Evolutionary conservation across 352 stramenopile species (phyloP).

Genomic region (Phytophthora meadii): DNA sequence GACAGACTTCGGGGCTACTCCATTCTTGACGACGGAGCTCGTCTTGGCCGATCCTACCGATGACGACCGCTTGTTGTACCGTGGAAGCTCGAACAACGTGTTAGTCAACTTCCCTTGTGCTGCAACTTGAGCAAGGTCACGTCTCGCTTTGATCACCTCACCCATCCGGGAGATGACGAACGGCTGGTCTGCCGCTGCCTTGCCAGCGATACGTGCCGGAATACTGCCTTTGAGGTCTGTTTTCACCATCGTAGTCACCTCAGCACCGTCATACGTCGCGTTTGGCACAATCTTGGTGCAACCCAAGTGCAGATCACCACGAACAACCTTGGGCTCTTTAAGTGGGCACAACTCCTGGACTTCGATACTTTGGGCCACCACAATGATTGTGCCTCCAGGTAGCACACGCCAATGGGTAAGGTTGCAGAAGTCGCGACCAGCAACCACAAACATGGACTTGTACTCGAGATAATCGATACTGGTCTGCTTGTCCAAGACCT

Average conservation of each 20-base stretch:
- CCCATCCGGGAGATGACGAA: conserved; percentile 66
- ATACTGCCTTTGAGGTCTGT: conserved; percentile 79
- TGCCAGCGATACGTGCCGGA: conserved; percentile 64
- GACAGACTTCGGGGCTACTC: background rate
- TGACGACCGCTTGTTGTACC: conserved; percentile 15
- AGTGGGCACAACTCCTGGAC: conserved; percentile 58
- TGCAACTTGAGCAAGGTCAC: conserved; percentile 38
- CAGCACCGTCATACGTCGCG: conserved; percentile 54
- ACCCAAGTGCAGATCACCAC: conserved; percentile 67
- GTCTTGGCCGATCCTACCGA: conserved; percentile 21
- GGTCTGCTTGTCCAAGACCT: conserved; percentile 63
- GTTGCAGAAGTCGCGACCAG: conserved; percentile 77
- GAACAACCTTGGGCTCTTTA: conserved; percentile 77
- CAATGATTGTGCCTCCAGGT: conserved; percentile 64
- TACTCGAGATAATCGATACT: conserved; percentile 78
- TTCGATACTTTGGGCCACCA: conserved; percentile 76
- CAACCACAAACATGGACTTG: conserved; percentile 81
- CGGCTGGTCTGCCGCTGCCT: conserved; percentile 68
- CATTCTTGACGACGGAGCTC: conserved; percentile 10
- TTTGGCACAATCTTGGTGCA: conserved; percentile 77
- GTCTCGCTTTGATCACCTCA: conserved; percentile 64
- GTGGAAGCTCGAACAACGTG: conserved; percentile 42
- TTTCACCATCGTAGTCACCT: conserved; percentile 77
- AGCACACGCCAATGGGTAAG: conserved; percentile 77
- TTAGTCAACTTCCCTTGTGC: conserved; percentile 57